A percentile compares a stretch with the other conserved stretches of the same genome.
phyloP scores from a whole-genome alignment of 2,329 filamentous ascomycete species.

The Xylaria arbuscula region DNA sequence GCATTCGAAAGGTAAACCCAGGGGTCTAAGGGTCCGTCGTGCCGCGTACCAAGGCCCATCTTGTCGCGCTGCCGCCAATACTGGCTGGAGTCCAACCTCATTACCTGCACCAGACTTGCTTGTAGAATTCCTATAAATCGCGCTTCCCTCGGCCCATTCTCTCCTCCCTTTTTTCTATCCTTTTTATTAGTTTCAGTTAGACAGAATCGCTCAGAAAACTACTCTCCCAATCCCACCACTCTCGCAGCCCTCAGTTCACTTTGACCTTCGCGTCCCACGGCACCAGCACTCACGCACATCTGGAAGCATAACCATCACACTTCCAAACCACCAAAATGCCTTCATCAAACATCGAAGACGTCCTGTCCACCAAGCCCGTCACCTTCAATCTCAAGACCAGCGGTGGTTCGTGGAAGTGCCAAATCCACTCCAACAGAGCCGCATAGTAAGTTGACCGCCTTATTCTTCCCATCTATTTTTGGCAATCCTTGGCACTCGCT shows the following conservation, averaged over 20 bases:
- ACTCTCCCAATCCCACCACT: background rate
- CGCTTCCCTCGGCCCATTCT: conserved; percentile 27
- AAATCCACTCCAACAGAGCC: conserved; percentile 49
- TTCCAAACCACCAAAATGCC: conserved; percentile 45
- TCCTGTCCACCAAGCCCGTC: conserved; percentile 47
- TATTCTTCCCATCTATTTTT: background rate
- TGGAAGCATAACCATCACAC: background rate
- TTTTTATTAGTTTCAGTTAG: background rate
- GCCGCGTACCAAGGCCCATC: conserved; percentile 16
- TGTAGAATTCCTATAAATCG: conserved; percentile 33
- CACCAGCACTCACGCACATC: background rate
- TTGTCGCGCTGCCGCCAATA: conserved; percentile 9
- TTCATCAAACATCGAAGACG: conserved; percentile 44
- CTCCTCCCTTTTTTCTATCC: background rate
- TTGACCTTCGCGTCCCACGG: background rate
- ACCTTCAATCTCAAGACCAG: conserved; percentile 50
- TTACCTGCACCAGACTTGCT: conserved; percentile 19
- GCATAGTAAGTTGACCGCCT: conserved; percentile 46
- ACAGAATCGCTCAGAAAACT: background rate
- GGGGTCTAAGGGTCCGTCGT: conserved; percentile 29
- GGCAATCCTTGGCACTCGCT: background rate
- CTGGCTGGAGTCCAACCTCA: conserved; percentile 19
- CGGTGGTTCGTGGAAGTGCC: conserved; percentile 48
- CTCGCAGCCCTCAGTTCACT: conserved; percentile 2
- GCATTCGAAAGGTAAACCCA: conserved; percentile 21